A percentile compares a stretch with the other conserved stretches of the same genome.
Conservation (phyloP, 495 filamentous ascomycete species). For the Neurospora tetraspora region DNA sequence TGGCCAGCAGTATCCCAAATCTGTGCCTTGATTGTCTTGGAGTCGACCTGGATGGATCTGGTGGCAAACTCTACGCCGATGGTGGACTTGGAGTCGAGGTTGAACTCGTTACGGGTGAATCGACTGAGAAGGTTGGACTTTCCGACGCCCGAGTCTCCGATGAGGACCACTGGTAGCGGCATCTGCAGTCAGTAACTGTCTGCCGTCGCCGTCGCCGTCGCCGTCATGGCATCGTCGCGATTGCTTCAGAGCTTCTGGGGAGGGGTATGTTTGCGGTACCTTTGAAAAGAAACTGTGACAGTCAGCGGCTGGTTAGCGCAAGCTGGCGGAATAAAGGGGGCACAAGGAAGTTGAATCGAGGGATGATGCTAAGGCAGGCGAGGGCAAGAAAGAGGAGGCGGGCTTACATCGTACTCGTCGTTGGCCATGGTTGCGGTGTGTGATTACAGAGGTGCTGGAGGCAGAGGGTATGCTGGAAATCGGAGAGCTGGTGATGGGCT, state of each 20-base stretch:
- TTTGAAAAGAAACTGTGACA: conserved; percentile 94
- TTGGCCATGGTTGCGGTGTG: conserved; percentile 70
- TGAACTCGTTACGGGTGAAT: conserved; percentile 99
- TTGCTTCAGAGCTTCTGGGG: background rate
- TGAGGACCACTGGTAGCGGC: conserved; percentile 70
- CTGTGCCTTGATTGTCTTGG: conserved; percentile 99
- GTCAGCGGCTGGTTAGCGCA: conserved; percentile 25
- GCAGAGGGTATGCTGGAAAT: background rate
- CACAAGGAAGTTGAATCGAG: background rate
- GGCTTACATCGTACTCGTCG: conserved; percentile 98
- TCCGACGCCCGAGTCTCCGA: conserved; percentile 97
- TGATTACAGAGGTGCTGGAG: conserved; percentile 4
- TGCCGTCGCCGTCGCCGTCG: conserved; percentile 5
- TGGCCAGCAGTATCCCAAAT: conserved; percentile 99
- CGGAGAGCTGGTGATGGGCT: conserved; percentile 10
- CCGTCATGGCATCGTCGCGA: background rate
- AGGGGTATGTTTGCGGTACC: conserved; percentile 39
- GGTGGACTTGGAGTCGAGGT: conserved; percentile 98
- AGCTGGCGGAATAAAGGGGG: background rate
- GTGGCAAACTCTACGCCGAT: conserved; percentile 99
- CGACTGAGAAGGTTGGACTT: conserved; percentile 99
- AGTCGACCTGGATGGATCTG: conserved; percentile 96
- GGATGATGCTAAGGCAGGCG: background rate
- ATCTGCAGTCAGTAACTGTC: conserved; percentile 21
- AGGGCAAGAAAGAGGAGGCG: background rate